Base-by-base conservation (phyloP, 148 eudicot genomes). In the Polygonum maritimum region DNA sequence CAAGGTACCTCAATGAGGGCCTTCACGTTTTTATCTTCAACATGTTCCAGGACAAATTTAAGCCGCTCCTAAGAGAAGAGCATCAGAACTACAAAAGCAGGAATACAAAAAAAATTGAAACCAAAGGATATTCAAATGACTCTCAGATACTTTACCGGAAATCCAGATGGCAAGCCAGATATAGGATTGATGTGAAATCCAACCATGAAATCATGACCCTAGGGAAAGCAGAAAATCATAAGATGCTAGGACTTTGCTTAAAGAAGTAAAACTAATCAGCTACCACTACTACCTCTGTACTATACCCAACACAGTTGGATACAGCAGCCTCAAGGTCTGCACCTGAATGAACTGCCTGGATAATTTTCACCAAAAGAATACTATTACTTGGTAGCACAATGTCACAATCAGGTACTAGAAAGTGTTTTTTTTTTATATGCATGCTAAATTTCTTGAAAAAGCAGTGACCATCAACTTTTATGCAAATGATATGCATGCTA, bases 191-290 rank as follows among this genome's bases (percentile, higher is more conserved):
- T 92, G 71, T 95, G 63, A 78, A 95, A 96, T 73, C 98, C 98
- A 80, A 95, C 98, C 98, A 95, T 95, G 85, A 95, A 95, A 36
- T 97, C 98, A 87, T 92, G 80, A 77, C 98, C 98, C 98, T 95
- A 84, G 78, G 55, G 73, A 51, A 76, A 69, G 81, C 76, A 78
- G 21, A 51, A 75, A 49, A 35, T 18, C 41, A 21, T 21, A 76
- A 51, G 76, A 44, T 39, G 33, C 19, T 31, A 10, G 1, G 70
- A 21, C 18, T 7, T 19, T 40, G 40, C 31, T 21, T 10, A 70
- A n/a, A 48, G 45, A 62, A 62, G 71, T 73, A 81, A 77, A 48
- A 48, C 35, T 48, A 70, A 38, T 51, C 22, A 72, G 45, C 52
- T 48, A 31, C 38, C 70, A 70, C 78, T 74, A 60, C 54, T 89